These are phyloP conservation scores for Immersiella caudata DNA, from an alignment of 495 filamentous ascomycete species.

Conservation along the genomic window DNA sequence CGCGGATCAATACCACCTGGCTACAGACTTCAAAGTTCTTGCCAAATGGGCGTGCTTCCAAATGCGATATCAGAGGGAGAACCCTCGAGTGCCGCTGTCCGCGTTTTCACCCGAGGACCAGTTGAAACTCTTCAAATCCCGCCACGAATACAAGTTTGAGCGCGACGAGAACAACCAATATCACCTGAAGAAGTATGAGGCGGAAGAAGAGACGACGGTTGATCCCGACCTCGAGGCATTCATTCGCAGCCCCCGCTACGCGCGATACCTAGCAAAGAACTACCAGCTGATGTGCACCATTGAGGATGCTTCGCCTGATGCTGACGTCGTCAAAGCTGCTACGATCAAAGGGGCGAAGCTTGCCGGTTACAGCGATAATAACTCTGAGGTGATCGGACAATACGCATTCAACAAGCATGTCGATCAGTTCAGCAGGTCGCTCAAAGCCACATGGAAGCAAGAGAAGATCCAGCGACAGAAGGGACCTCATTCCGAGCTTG, in stretches of 20 bases:
- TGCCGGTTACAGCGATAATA: background rate
- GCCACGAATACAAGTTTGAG: slow-evolving; percentile 21
- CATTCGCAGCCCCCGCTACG: background rate
- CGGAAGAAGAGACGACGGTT: background rate
- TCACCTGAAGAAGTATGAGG: slow-evolving; percentile 19
- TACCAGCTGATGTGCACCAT: background rate
- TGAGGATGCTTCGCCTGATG: background rate
- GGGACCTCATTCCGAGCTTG: background rate
- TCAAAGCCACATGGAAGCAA: background rate
- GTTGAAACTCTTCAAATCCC: slow-evolving; percentile 25
- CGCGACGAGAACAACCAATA: slow-evolving; percentile 22
- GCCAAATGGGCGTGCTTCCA: slow-evolving; percentile 29
- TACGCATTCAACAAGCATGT: background rate
- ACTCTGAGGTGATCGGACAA: background rate
- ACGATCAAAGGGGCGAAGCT: background rate
- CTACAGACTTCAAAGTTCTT: slow-evolving; percentile 27
- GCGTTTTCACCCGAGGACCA: slow-evolving; percentile 29
- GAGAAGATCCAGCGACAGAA: background rate
- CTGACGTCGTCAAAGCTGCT: background rate
- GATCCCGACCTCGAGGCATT: background rate
- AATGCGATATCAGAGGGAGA: background rate
- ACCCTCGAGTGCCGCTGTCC: slow-evolving; percentile 21
- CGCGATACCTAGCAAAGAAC: background rate
- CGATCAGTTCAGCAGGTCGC: background rate
- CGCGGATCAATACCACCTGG: slow-evolving; percentile 29